phyloP scores from a whole-genome alignment of 2,329 filamentous ascomycete genomes.

The Venturia aucupariae region DNA sequence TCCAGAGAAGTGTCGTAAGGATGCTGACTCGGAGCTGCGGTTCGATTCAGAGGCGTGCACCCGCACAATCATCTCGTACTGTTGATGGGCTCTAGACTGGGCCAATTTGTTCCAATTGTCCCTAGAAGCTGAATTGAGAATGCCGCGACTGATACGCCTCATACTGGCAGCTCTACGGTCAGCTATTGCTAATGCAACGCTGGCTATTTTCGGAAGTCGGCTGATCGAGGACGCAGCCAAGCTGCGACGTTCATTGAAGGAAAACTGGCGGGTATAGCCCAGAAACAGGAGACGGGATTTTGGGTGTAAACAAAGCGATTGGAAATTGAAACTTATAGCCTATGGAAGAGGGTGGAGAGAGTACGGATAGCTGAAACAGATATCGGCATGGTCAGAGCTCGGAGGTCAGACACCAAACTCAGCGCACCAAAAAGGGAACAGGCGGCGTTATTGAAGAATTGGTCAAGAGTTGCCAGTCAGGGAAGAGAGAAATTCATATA shows the following conservation, averaged over 20 bases:
- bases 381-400: background rate
- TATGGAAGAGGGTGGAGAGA: background rate
- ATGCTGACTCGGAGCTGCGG: background rate
- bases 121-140: background rate
- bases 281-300: background rate
- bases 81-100: background rate
- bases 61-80: background rate
- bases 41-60: background rate
- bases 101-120: background rate
- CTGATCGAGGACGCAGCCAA: background rate
- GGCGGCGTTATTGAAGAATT: background rate
- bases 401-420: background rate
- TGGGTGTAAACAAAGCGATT: background rate
- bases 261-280: background rate
- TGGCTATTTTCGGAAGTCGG: background rate
- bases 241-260: background rate
- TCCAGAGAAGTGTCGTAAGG: background rate
- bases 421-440: background rate
- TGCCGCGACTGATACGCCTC: background rate
- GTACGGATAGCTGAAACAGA: background rate
- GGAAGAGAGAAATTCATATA: background rate
- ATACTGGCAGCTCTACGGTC: background rate
- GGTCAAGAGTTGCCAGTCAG: background rate
- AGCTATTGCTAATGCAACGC: background rate
- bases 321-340: background rate